Evolutionary conservation across 2,329 filamentous ascomycete species (phyloP), one percentile per base, ranked within the genome.

Genomic region (Colletotrichum neosansevieriae): DNA sequence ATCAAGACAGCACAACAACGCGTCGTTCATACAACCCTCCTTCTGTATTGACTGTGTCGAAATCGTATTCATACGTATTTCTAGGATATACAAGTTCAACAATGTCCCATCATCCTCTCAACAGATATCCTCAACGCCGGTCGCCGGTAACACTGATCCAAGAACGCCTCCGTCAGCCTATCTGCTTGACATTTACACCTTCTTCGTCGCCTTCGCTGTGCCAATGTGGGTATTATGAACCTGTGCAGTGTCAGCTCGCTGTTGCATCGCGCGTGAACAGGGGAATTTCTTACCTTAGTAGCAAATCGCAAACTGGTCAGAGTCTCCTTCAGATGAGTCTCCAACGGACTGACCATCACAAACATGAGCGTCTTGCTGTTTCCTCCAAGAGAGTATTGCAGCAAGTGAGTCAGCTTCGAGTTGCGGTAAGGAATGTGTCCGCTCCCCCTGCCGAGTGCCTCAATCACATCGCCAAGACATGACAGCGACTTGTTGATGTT

Each of bases 311-410:
- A 85, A 84, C 94, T 98, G 50, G 94, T 97, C 77, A 98, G 84
- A 3, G 94, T 98, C 84, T 99, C 96, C 75, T 91, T 92, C 72
- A 98, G 84, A 82, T 98, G 96, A 6, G 90, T 92, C 82, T 97
- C 93, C 67, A 98, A 83, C 38, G 96, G 96, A 73, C 92, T 96
- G 64, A 97, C 92, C 94, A 98, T 98, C 78, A 98, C 94, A 79
- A 99, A 97, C 96, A 99, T 99, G 74, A 99, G 90, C 0, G 96
- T 99, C 82, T 98, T 97, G 73, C 92, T 96, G 79, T 97, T 98
- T 15, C 96, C 96, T 4, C 96, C 95, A 7, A 99, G 84, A 3
- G 94, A 97, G 76, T 96, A 97, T 87, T 98, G 94, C 42, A 99
- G 86, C 53, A 99, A 86, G 76, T 98, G 97, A 9, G 96, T 99